Percentiles rank a stretch among this genome's conserved stretches.
Conservation (phyloP, 108 stramenopile species). For the Cylindrotheca closterium region DNA sequence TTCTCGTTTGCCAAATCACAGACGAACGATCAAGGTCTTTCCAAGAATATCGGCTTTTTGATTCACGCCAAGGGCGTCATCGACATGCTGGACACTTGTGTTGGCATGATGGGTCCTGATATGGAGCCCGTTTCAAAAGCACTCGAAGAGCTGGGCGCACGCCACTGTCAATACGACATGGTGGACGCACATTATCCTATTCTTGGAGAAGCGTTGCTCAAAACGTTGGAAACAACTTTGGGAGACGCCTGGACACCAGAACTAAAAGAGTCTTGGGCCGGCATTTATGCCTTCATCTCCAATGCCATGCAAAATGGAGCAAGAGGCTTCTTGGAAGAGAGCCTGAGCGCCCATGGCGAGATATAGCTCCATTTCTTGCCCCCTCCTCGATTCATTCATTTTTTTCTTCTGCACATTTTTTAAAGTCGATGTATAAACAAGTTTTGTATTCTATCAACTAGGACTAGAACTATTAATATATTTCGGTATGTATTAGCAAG, state of each 20-base stretch:
- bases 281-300: slow-evolving; percentile 14
- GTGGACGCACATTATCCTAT: slow-evolving; percentile 33
- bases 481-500: too few relatives aligned
- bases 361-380: too few relatives aligned
- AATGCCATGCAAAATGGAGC: slow-evolving; percentile 22
- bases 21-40: slow-evolving; percentile 14
- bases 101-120: slow-evolving; percentile 28
- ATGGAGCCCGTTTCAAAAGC: slow-evolving; percentile 11
- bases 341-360: neutral
- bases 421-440: too few relatives aligned
- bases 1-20: slow-evolving; percentile 13
- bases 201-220: slow-evolving; percentile 34
- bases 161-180: slow-evolving; percentile 30
- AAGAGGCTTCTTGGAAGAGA: neutral
- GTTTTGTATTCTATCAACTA: too few relatives aligned
- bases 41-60: slow-evolving; percentile 14
- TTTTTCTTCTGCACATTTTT: too few relatives aligned
- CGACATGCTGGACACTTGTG: slow-evolving; percentile 14
- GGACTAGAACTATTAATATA: too few relatives aligned
- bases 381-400: too few relatives aligned
- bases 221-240: slow-evolving; percentile 32
- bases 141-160: slow-evolving; percentile 19
- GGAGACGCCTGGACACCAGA: slow-evolving; percentile 31
- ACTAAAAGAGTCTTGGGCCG: slow-evolving; percentile 26
- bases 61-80: slow-evolving; percentile 27